These are phyloP conservation scores for Nemophila menziesii DNA, from an alignment of 257 asterid genomes.

Conservation along the genomic window DNA sequence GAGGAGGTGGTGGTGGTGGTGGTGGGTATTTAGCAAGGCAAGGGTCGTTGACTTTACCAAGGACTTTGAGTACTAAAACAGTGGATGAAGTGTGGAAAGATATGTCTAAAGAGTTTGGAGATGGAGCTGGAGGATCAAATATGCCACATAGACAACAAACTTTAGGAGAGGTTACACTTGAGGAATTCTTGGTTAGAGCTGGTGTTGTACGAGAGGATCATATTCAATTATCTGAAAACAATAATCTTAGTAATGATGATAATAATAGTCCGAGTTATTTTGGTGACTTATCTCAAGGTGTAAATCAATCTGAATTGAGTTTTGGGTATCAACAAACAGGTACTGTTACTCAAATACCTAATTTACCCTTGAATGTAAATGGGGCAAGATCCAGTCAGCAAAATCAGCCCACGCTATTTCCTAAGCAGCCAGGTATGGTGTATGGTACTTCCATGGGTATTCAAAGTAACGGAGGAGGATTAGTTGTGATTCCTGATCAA, in stretches of 20 bases:
- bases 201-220: constrained; percentile 81
- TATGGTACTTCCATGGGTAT: constrained; percentile 46
- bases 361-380: constrained; percentile 39
- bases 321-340: constrained; percentile 37
- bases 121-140: constrained; percentile 21
- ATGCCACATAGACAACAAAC: constrained; percentile 61
- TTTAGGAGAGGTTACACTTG: constrained; percentile 79
- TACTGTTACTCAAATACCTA: constrained; percentile 27
- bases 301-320: constrained; percentile 29
- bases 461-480: constrained; percentile 31
- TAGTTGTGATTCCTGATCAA: constrained; percentile 39
- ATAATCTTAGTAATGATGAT: constrained; percentile 19
- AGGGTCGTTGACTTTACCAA: constrained; percentile 79
- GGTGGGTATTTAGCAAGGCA: constrained; percentile 63
- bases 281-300: constrained; percentile 28
- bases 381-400: constrained; percentile 39
- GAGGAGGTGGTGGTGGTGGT: constrained; percentile 14
- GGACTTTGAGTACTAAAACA: constrained; percentile 84
- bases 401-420: constrained; percentile 42
- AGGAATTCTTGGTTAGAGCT: constrained; percentile 74
- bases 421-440: constrained; percentile 48
- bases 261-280: constrained; percentile 25
- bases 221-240: constrained; percentile 32
- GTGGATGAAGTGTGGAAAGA: constrained; percentile 96
- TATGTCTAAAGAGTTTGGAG: constrained; percentile 41